Conservation (phyloP, 2,329 filamentous ascomycete species). For the Arthrobotrys entomopaga region DNA sequence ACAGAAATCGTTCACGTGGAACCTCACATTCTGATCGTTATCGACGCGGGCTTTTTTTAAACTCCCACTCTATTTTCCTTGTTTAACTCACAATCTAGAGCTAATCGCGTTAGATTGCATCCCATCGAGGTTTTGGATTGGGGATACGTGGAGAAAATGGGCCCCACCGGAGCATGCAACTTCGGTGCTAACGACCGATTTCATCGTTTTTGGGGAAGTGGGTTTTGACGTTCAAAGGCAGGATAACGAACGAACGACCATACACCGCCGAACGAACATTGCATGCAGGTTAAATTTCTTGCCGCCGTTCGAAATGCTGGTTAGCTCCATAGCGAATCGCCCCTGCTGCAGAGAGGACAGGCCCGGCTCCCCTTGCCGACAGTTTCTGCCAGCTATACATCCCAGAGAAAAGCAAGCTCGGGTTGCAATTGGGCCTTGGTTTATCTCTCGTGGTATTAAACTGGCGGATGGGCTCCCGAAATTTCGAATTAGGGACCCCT, state of each 20-base stretch:
- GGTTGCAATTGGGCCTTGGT: neutral
- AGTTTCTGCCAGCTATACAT: slow-evolving; percentile 13
- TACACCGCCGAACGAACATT: slow-evolving; percentile 11
- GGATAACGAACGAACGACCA: neutral
- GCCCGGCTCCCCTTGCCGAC: slow-evolving; percentile 15
- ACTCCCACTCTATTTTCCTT: neutral
- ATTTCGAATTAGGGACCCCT: neutral
- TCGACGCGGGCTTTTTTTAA: slow-evolving; percentile 9
- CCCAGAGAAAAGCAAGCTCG: neutral
- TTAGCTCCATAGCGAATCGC: slow-evolving; percentile 14
- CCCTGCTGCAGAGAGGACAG: slow-evolving; percentile 31
- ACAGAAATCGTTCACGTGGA: slow-evolving; percentile 32
- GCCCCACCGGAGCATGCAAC: neutral
- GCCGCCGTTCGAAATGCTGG: slow-evolving; percentile 34
- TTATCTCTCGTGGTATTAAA: neutral
- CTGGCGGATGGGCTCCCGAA: too few species aligned
- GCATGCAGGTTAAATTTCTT: slow-evolving; percentile 20
- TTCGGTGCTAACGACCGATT: neutral
- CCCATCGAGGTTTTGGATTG: slow-evolving; percentile 7
- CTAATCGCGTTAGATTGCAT: slow-evolving; percentile 10
- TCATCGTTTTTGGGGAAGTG: too few species aligned
- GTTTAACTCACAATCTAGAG: slow-evolving; percentile 47
- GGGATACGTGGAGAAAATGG: too few species aligned
- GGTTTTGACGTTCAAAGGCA: too few species aligned
- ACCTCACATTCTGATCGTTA: slow-evolving; percentile 12